Evolutionary conservation across 176 grass and related monocot species (phyloP).

Genomic region (Poa annua): DNA sequence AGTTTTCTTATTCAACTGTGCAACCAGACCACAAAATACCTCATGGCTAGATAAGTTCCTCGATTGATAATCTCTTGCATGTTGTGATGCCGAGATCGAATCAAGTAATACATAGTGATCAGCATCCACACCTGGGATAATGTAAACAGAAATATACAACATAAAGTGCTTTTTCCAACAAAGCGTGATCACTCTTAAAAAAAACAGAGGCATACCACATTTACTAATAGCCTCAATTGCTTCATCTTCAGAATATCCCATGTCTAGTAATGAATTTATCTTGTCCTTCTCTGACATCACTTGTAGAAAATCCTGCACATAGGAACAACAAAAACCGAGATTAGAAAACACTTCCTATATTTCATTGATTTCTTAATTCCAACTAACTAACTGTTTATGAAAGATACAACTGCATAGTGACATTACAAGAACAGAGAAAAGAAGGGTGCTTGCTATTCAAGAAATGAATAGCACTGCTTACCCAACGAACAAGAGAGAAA

Average conservation of each 20-base stretch:
- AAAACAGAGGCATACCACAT: slow-evolving; percentile 77
- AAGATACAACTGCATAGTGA: not conserved
- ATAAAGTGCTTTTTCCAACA: not conserved
- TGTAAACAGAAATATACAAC: slow-evolving; percentile 32
- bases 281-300: slow-evolving; percentile 60
- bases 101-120: slow-evolving; percentile 58
- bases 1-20: not conserved
- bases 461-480: not conserved
- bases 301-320: slow-evolving; percentile 64
- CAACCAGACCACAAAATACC: slow-evolving; percentile 43
- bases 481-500: not conserved
- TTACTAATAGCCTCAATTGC: slow-evolving; percentile 51
- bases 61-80: slow-evolving; percentile 28
- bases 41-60: slow-evolving; percentile 39
- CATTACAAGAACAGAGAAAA: not conserved
- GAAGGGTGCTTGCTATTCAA: not conserved
- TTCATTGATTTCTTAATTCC: too few species aligned
- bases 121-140: slow-evolving; percentile 62
- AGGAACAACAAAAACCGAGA: not conserved
- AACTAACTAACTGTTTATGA: too few species aligned
- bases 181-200: not conserved
- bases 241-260: slow-evolving; percentile 63
- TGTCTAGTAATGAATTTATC: slow-evolving; percentile 52
- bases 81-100: slow-evolving; percentile 64
- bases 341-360: too few species aligned